Percentiles rank a stretch among this genome's conserved stretches.
Conservation (phyloP, 129 eudicot genomes). For the carrot (Daucus carota) region DH1_v3.0 NC_030381.2:49097001-49097500, state of each 20-base stretch:
- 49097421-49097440: not conserved
- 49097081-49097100: not conserved
- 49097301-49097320: not conserved
- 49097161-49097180: not conserved
- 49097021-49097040: not conserved
- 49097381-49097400: constrained; percentile 86
- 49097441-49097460: not conserved
- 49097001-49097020: not conserved
- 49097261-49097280: not conserved
- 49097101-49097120: not conserved
- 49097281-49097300: not conserved
- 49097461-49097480: not conserved
- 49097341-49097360: constrained; percentile 50
- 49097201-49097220: not conserved
- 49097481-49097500: not conserved
- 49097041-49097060: not conserved
- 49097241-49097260: not conserved
- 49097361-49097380: constrained; percentile 82
- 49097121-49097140: not conserved
- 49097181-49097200: not conserved
- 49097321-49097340: constrained; percentile 1
- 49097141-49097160: not conserved
- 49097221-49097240: not conserved
- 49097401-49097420: constrained; percentile 20
- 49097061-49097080: not conserved